phyloP scores from a whole-genome alignment of 805 yeast species.

The Helenozyma rhizophorensis region DNA sequence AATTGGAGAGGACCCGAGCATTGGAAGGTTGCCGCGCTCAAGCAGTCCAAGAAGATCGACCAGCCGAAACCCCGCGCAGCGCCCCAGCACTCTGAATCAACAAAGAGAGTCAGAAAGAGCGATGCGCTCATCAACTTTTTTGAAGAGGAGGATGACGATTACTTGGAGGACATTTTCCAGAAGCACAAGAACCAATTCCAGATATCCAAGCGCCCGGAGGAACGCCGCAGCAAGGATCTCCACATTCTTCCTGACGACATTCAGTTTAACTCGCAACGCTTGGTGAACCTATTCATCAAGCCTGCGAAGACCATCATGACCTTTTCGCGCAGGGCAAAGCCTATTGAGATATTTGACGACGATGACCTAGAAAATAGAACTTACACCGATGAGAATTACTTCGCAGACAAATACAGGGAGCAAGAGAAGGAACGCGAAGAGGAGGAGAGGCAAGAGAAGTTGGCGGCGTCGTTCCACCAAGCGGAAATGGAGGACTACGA shows the following conservation, averaged over 20 bases:
- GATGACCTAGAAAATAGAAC: conserved; percentile 15
- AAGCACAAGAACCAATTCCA: conserved; percentile 21
- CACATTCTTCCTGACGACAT: conserved; percentile 69
- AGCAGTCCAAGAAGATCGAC: conserved; percentile 33
- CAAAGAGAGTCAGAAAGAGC: conserved; percentile 21
- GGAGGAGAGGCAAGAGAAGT: conserved; percentile 29
- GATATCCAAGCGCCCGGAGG: conserved; percentile 30
- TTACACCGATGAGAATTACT: conserved; percentile 61
- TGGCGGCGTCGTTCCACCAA: conserved; percentile 36
- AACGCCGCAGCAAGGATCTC: conserved; percentile 19
- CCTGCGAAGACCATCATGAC: conserved; percentile 46
- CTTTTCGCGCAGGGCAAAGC: conserved; percentile 6
- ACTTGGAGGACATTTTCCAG: conserved; percentile 28
- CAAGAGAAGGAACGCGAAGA: conserved; percentile 31
- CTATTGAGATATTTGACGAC: not conserved
- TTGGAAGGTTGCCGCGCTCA: conserved; percentile 64
- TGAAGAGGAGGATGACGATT: conserved; percentile 27
- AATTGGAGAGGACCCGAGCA: conserved; percentile 92
- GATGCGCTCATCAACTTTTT: conserved; percentile 27
- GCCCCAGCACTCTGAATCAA: conserved; percentile 2
- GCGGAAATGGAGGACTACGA: conserved; percentile 39
- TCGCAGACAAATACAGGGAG: conserved; percentile 58
- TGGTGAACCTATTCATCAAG: conserved; percentile 65
- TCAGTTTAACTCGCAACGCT: conserved; percentile 62
- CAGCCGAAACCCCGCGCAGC: conserved; percentile 5